These are phyloP conservation scores for Euphorbia lathyris DNA, from an alignment of 345 rosid species.

Conservation along the genomic window DNA sequence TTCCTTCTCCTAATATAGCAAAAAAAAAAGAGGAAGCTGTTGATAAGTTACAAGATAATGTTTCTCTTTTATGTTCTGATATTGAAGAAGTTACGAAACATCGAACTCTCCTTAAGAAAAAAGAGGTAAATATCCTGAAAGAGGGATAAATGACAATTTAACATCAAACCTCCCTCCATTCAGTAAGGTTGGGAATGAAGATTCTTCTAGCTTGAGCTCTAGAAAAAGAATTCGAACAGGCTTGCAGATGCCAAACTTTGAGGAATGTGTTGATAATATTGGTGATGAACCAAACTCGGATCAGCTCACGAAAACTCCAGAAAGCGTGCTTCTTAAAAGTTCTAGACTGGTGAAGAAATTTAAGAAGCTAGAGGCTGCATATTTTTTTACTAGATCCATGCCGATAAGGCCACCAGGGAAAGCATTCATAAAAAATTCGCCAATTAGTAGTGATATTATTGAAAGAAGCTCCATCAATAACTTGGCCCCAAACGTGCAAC, in stretches of 20 bases:
- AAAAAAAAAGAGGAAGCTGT: conserved; percentile 75
- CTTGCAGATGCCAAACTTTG: conserved; percentile 29
- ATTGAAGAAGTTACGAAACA: conserved; percentile 73
- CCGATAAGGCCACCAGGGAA: conserved; percentile 52
- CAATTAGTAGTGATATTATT: conserved; percentile 61
- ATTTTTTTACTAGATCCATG: conserved; percentile 71
- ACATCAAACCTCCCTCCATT: conserved; percentile 40
- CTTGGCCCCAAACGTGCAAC: conserved; percentile 44
- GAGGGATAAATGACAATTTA: conserved; percentile 43
- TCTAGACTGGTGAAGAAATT: conserved; percentile 83
- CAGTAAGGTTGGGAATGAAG: conserved; percentile 38
- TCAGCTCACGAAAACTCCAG: conserved; percentile 42
- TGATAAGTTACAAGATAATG: conserved; percentile 57
- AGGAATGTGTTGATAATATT: conserved; percentile 47
- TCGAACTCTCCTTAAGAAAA: conserved; percentile 52
- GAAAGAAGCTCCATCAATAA: conserved; percentile 79
- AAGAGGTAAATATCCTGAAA: conserved; percentile 36
- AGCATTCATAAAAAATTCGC: conserved; percentile 46
- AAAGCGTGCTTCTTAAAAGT: conserved; percentile 53
- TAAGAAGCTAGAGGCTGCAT: conserved; percentile 83
- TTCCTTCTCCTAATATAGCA: conserved; percentile 71
- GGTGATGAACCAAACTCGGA: conserved; percentile 39
- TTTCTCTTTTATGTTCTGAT: conserved; percentile 71
- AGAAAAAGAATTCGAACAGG: conserved; percentile 67
- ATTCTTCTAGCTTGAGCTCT: conserved; percentile 53